A percentile compares a stretch with the other conserved stretches of the same genome.
Conservation (phyloP, 495 filamentous ascomycete genomes). For the Talaromyces liani region DNA sequence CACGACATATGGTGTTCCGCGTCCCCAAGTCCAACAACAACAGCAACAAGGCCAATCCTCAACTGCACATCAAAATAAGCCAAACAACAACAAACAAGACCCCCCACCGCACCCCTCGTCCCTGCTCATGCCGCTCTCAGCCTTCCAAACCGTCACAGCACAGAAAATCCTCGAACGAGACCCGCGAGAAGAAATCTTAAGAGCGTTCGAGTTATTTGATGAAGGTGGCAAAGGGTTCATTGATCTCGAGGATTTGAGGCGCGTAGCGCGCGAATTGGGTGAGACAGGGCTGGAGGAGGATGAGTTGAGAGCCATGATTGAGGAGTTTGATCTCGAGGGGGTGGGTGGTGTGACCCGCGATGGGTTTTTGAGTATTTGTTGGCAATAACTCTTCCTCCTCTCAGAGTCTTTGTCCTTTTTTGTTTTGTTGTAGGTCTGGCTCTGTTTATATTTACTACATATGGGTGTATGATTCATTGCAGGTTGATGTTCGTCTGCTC, state of each 20-base stretch:
- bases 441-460: constrained; percentile 9
- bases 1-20: constrained; percentile 61
- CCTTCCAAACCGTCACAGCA: constrained; percentile 74
- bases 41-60: constrained; percentile 12
- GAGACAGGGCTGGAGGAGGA: constrained; percentile 86
- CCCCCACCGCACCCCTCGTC: constrained; percentile 39
- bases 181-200: constrained; percentile 82
- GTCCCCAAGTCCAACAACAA: constrained; percentile 38
- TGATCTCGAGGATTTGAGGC: constrained; percentile 71
- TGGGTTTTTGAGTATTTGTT: constrained; percentile 81
- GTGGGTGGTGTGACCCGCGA: constrained; percentile 84
- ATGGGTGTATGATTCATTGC: neutral
- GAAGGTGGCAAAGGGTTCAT: constrained; percentile 76
- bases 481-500: neutral
- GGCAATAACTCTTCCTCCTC: constrained; percentile 30
- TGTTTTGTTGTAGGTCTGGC: constrained; percentile 8
- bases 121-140: constrained; percentile 61
- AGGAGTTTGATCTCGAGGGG: constrained; percentile 94
- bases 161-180: constrained; percentile 72
- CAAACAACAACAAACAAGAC: constrained; percentile 15
- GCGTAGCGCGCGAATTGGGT: constrained; percentile 84
- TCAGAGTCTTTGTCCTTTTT: constrained; percentile 10
- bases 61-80: neutral
- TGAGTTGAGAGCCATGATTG: constrained; percentile 91
- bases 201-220: constrained; percentile 89